These are phyloP conservation scores for Ceratocystis diversiconidia DNA, from an alignment of 2,329 filamentous ascomycete species.

Conservation along the genomic window DNA sequence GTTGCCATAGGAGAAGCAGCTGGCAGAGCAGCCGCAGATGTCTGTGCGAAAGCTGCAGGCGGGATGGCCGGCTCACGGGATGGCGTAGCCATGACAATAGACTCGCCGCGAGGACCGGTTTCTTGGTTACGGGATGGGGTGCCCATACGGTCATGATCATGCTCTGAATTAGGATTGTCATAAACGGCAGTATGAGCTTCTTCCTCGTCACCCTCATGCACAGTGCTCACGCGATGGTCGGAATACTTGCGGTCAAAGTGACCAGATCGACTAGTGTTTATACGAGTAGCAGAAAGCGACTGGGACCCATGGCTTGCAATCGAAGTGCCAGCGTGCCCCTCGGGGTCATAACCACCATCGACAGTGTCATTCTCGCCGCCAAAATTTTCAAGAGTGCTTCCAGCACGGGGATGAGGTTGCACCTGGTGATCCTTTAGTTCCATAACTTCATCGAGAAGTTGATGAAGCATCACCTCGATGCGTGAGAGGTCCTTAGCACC, in stretches of 20 bases:
- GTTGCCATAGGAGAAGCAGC: conserved; percentile 24
- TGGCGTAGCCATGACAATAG: conserved; percentile 11
- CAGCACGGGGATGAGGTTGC: conserved; percentile 35
- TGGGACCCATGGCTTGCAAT: conserved; percentile 38
- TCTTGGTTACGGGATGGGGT: conserved; percentile 6
- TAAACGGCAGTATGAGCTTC: conserved; percentile 30
- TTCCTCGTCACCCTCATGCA: conserved; percentile 71
- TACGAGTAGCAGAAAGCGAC: conserved; percentile 1
- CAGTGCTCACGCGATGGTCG: conserved; percentile 78
- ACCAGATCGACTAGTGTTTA: conserved; percentile 57
- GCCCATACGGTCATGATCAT: conserved; percentile 25
- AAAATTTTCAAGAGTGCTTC: conserved; percentile 53
- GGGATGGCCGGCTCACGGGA: conserved; percentile 13
- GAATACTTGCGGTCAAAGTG: conserved; percentile 49
- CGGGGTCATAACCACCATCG: conserved; percentile 55
- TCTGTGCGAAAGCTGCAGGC: conserved; percentile 3
- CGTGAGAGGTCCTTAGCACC: conserved; percentile 75
- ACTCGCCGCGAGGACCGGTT: conserved; percentile 14
- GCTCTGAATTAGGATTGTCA: conserved; percentile 28
- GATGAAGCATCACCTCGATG: conserved; percentile 84
- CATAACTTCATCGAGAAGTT: conserved; percentile 84
- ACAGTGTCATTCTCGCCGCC: conserved; percentile 58
- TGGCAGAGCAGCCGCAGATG: conserved; percentile 1
- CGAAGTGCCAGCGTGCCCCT: conserved; percentile 19
- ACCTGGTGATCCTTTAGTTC: conserved; percentile 49